Percentiles rank a stretch among this genome's conserved stretches.
These are phyloP conservation scores for Aspergillus sp. DNA, from an alignment of 2,329 filamentous ascomycete genomes.

Conservation along the genomic window DNA sequence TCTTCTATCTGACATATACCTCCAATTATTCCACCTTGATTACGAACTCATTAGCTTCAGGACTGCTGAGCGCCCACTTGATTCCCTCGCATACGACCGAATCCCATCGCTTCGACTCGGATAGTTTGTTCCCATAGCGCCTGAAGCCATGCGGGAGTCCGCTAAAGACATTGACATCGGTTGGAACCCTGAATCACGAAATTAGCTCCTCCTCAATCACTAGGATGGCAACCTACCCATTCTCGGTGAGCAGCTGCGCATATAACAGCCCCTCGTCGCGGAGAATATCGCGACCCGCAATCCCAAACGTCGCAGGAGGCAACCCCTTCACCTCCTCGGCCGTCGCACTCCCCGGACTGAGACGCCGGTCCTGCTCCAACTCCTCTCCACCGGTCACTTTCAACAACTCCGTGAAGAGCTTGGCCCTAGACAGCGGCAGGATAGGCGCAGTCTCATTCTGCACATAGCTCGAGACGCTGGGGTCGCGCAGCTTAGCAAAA, in stretches of 20 bases:
- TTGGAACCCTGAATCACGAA: slow-evolving; percentile 43
- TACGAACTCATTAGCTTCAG: slow-evolving; percentile 3
- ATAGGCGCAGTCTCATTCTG: slow-evolving; percentile 52
- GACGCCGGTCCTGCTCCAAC: slow-evolving; percentile 35
- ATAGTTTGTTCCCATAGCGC: slow-evolving; percentile 24
- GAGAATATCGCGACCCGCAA: slow-evolving; percentile 49
- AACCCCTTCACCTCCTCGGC: slow-evolving; percentile 37
- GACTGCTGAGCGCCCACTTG: slow-evolving; percentile 25
- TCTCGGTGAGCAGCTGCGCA: slow-evolving; percentile 43
- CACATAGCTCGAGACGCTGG: slow-evolving; percentile 44
- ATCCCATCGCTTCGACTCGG: slow-evolving; percentile 30
- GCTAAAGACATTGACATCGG: slow-evolving; percentile 49
- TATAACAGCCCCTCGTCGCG: slow-evolving; percentile 52
- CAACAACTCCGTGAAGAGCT: slow-evolving; percentile 30
- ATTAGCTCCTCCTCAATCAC: background rate
- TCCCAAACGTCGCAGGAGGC: slow-evolving; percentile 46
- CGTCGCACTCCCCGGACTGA: slow-evolving; percentile 41
- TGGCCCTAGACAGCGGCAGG: slow-evolving; percentile 40
- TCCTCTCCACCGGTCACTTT: slow-evolving; percentile 20
- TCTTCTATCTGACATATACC: background rate
- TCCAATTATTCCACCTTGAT: background rate
- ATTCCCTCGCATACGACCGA: slow-evolving; percentile 29
- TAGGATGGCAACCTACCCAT: slow-evolving; percentile 36
- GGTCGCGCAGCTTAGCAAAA: slow-evolving; percentile 37
- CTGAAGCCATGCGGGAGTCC: slow-evolving; percentile 56